A percentile compares a stretch with the other conserved stretches of the same genome.
Conservation (phyloP, 1,284 basidiomycete genomes). For the Malassezia obtusa region DNA sequence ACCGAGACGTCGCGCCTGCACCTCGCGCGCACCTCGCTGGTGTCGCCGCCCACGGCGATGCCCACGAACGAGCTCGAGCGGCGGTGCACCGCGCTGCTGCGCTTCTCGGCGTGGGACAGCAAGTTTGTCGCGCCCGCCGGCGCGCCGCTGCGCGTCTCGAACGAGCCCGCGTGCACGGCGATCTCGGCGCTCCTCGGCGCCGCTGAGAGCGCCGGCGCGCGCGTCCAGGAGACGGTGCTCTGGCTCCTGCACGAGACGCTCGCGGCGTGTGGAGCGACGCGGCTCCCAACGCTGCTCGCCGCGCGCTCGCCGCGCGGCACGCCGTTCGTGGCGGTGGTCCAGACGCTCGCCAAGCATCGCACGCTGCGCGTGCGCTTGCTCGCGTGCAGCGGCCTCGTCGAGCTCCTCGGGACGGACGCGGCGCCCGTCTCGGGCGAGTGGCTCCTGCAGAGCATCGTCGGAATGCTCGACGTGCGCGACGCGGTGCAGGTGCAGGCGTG, state of each 20-base stretch:
- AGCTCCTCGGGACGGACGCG: slow-evolving; percentile 35
- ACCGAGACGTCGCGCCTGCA: not conserved
- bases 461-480: slow-evolving; percentile 24
- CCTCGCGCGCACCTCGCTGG: not conserved
- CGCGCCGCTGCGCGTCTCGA: not conserved
- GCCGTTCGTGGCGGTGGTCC: not conserved
- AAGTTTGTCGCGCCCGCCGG: slow-evolving; percentile 6
- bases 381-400: slow-evolving; percentile 33
- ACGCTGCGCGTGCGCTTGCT: slow-evolving; percentile 30
- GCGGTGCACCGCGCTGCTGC: not conserved
- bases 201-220: slow-evolving; percentile 29
- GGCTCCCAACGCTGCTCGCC: slow-evolving; percentile 19
- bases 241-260: slow-evolving; percentile 31
- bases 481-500: slow-evolving; percentile 30
- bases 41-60: not conserved
- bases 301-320: slow-evolving; percentile 22
- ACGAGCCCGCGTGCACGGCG: not conserved
- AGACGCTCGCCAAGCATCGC: slow-evolving; percentile 10
- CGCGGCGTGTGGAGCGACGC: slow-evolving; percentile 18
- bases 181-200: slow-evolving; percentile 25
- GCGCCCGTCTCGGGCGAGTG: slow-evolving; percentile 30
- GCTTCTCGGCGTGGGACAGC: not conserved
- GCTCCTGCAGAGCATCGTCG: slow-evolving; percentile 34
- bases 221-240: slow-evolving; percentile 35
- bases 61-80: not conserved